A percentile compares a stretch with the other conserved stretches of the same genome.
These are phyloP conservation scores for Athelia sp. DNA, from an alignment of 1,284 basidiomycete genomes.

Conservation along the genomic window DNA sequence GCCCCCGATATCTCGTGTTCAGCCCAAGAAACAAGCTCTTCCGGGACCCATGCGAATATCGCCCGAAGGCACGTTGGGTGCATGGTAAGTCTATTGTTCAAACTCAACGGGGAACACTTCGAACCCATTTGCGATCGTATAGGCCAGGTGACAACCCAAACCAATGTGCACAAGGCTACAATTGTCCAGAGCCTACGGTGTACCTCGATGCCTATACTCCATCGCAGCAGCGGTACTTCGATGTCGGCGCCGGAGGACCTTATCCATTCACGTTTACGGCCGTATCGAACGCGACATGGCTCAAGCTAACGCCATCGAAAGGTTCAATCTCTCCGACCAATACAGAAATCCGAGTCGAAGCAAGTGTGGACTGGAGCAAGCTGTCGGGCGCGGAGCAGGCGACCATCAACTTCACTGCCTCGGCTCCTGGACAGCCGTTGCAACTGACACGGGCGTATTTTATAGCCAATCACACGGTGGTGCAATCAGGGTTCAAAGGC, in stretches of 20 bases:
- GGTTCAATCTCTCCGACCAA: slow-evolving; percentile 46
- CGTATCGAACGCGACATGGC: slow-evolving; percentile 47
- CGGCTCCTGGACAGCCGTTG: slow-evolving; percentile 30
- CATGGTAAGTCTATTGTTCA: slow-evolving; percentile 36
- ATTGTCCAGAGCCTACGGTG: slow-evolving; percentile 46
- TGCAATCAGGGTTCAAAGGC: slow-evolving; percentile 46
- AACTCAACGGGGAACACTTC: background rate
- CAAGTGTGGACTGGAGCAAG: slow-evolving; percentile 57
- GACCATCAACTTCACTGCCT: slow-evolving; percentile 43
- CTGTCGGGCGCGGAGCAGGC: slow-evolving; percentile 39
- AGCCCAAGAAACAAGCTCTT: slow-evolving; percentile 50
- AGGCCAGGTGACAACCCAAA: slow-evolving; percentile 61
- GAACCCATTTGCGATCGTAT: background rate
- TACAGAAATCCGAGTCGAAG: slow-evolving; percentile 51
- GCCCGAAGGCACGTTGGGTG: slow-evolving; percentile 53
- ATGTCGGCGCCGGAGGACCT: slow-evolving; percentile 59
- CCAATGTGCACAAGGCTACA: slow-evolving; percentile 46
- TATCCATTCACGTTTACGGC: slow-evolving; percentile 52
- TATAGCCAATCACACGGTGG: slow-evolving; percentile 31
- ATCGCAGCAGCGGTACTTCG: slow-evolving; percentile 48
- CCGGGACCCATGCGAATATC: slow-evolving; percentile 57
- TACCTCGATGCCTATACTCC: slow-evolving; percentile 52
- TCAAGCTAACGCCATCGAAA: slow-evolving; percentile 38
- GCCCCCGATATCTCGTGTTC: slow-evolving; percentile 52
- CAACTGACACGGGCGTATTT: slow-evolving; percentile 34